These are phyloP conservation scores for Penicillium sp. DNA, from an alignment of 2,329 filamentous ascomycete genomes.

Conservation along the genomic window DNA sequence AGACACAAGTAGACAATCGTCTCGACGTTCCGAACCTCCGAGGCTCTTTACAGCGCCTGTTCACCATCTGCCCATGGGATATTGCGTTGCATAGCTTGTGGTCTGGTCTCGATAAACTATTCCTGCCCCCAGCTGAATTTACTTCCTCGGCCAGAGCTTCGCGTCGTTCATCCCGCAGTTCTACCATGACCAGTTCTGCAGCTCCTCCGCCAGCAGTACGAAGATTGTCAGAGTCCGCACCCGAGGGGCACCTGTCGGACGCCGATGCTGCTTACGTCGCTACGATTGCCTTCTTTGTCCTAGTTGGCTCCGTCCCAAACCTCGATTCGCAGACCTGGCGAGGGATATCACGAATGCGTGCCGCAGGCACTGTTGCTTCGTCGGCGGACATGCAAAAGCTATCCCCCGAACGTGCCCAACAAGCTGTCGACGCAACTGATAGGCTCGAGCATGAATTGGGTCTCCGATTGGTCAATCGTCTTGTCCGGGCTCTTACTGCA, in stretches of 20 bases:
- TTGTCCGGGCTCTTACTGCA: slow-evolving; percentile 50
- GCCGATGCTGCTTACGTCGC: slow-evolving; percentile 40
- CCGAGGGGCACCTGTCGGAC: slow-evolving; percentile 37
- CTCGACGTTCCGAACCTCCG: slow-evolving; percentile 35
- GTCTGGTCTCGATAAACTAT: slow-evolving; percentile 40
- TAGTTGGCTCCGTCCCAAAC: slow-evolving; percentile 38
- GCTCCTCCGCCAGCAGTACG: slow-evolving; percentile 25
- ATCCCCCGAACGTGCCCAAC: slow-evolving; percentile 26
- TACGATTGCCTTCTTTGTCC: slow-evolving; percentile 38
- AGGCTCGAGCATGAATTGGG: slow-evolving; percentile 53
- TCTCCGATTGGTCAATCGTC: slow-evolving; percentile 48
- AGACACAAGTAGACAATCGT: slow-evolving; percentile 1
- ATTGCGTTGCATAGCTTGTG: slow-evolving; percentile 44
- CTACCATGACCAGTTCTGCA: slow-evolving; percentile 19
- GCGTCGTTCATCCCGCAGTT: slow-evolving; percentile 32
- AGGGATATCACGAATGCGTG: slow-evolving; percentile 43
- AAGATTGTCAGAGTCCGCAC: slow-evolving; percentile 26
- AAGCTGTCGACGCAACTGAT: slow-evolving; percentile 40
- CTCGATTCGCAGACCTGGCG: slow-evolving; percentile 39
- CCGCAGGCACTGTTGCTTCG: slow-evolving; percentile 39
- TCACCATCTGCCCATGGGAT: slow-evolving; percentile 41
- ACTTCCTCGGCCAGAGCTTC: slow-evolving; percentile 29
- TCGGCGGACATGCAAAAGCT: slow-evolving; percentile 37
- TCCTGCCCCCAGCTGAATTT: slow-evolving; percentile 39
- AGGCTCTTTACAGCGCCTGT: slow-evolving; percentile 34